Evolutionary conservation across 345 rosid species (phyloP), one percentile per base, ranked within the genome.

Genomic region (Citrus mangshanensis): DNA sequence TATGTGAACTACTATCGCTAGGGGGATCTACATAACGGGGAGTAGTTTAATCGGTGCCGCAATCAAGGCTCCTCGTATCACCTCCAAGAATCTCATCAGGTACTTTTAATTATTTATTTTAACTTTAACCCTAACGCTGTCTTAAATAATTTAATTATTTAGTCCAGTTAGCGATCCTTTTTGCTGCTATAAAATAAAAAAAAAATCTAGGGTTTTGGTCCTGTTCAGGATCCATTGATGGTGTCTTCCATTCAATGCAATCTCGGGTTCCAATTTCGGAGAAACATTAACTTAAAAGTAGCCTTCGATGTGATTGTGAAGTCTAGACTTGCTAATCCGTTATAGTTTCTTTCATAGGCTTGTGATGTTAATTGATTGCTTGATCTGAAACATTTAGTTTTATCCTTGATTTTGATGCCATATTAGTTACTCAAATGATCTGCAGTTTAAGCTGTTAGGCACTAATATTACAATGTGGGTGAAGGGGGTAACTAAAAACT

Each of bases 41-140:
- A 94, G 99, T 85, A 96, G 98, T 86, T 91, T 96, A 89, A 96
- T 94, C 68, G 99, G 98, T 74, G 99, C 99, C 37, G 98, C 99
- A 10, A 92, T 94, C 32, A 94, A 94, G 86, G 99, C 98, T 81
- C 99, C 99, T 21, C 97, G 98, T 54, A 95, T 95, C 55, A 95
- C 98, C 75, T 95, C 99, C 27, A 95, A 95, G 87, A 95, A 93
- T 89, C 98, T 96, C 72, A 95, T 93, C 84, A 94, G 98, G 98
- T 91, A 75, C 14, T 12, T 51, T 1, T 13, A 46, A 38, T 56
- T 37, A 9, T 49, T 16, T 49, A 76, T 69, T 54, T 54, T 54
- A 7, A 54, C 65, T 32, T 46, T 37, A 60, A 32, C 77, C 77
- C 77, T 79, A n/a, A 46, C 18, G 62, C 24, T 32, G 28, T 14